Base-by-base conservation (phyloP, 805 yeast genomes). In the Candida maltosa region DNA sequence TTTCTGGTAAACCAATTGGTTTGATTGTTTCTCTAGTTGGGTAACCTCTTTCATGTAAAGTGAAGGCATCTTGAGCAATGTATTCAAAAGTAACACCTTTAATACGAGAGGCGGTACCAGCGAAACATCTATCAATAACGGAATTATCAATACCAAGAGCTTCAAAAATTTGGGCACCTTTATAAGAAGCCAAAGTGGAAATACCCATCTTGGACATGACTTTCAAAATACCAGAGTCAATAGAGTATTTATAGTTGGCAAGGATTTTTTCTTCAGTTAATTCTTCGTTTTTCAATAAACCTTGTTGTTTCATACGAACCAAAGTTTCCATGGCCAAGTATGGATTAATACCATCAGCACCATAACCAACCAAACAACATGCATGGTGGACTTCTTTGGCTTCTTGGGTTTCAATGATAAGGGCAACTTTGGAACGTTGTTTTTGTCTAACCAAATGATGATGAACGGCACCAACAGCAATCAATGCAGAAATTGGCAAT, bases 141-240 rank as follows among this genome's bases (percentile, higher is more conserved):
- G 95, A 80, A 65, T 89, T 87, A 60, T 93, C 97, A 42, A 91
- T 80, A 62, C 98, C 98, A 42, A 91, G 70, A 32, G 96, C 96
- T 65, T 91, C 98, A 59, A 93, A 91, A 55, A 91, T 93, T 70
- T 91, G 98, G 19, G 98, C 98, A 63, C 97, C 97, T 68, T 91
- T 91, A 68, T 91, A 91, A n/a, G 96, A 87, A 9, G 97, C 96
- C 58, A 91, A 72, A 20, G 98, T 93, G 21, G 97, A 89, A 51
- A 91, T 93, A 73, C 98, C 98, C 97, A 91, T 93, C 73, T 93
- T 91, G 24, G 97, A 87, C 98, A 91, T 91, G 41, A 93, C 97
- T 70, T 93, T 91, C 51, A 87, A 70, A 49, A 91, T 83, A 64
- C 97, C 97, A 37, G 87, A 83, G 56, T 91, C 95, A 40, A 86